Evolutionary conservation across 257 asterid genomes (phyloP).

Genomic region (Galeopsis tetrahit): DNA sequence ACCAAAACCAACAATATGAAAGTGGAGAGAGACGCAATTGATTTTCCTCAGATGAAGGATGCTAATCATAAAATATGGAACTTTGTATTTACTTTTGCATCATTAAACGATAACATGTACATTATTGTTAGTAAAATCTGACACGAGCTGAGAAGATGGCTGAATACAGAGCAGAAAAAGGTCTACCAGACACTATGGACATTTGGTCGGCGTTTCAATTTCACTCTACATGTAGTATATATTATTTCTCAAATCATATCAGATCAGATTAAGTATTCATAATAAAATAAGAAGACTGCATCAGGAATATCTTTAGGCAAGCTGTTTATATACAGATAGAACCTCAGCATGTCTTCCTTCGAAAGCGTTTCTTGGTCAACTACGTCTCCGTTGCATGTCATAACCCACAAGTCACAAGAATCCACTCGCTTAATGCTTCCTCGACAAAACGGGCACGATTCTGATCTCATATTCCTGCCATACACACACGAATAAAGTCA

Average conservation of each 20-base stretch:
- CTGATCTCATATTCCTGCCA: constrained; percentile 61
- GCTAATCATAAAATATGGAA: background rate
- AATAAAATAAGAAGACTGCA: constrained; percentile 55
- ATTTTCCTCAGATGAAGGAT: background rate
- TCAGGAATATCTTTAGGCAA: constrained; percentile 66
- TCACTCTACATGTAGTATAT: constrained; percentile 3
- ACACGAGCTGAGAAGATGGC: constrained; percentile 13
- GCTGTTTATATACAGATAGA: constrained; percentile 57
- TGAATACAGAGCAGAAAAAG: background rate
- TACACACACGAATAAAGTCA: background rate
- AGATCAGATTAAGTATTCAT: constrained; percentile 65
- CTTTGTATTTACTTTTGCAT: constrained; percentile 18
- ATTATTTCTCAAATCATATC: background rate
- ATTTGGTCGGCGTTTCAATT: constrained; percentile 32
- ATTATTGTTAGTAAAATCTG: constrained; percentile 24
- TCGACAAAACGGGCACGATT: constrained; percentile 73
- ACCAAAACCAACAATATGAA: background rate
- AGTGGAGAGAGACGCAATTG: background rate
- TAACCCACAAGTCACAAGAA: constrained; percentile 67
- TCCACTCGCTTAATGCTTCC: constrained; percentile 64
- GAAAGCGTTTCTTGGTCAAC: constrained; percentile 58
- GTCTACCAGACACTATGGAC: constrained; percentile 28
- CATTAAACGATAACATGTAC: constrained; percentile 33
- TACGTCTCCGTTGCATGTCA: constrained; percentile 50
- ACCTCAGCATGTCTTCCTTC: constrained; percentile 50